These are phyloP conservation scores for Fonsecaea erecta DNA, from an alignment of 2,329 filamentous ascomycete species.

Conservation along the genomic window DNA sequence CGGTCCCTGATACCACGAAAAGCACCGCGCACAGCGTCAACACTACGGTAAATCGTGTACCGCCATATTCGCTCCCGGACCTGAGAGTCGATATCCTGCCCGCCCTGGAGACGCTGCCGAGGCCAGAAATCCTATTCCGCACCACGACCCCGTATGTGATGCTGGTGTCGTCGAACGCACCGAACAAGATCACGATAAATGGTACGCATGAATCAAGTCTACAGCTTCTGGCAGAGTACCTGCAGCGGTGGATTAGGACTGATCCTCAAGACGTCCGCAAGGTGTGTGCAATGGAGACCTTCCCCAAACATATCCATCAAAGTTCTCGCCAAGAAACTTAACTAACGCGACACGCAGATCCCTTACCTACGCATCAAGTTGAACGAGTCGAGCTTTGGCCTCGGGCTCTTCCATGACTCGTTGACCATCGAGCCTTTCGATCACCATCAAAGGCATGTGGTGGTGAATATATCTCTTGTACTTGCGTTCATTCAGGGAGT, in stretches of 20 bases:
- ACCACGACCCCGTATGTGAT: slow-evolving; percentile 15
- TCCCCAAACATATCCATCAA: not conserved
- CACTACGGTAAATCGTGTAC: not conserved
- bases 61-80: not conserved
- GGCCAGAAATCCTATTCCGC: slow-evolving; percentile 19
- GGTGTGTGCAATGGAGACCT: not conserved
- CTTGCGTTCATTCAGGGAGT: slow-evolving; percentile 18
- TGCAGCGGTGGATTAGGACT: slow-evolving; percentile 19
- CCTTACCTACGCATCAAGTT: slow-evolving; percentile 16
- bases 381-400: slow-evolving; percentile 21
- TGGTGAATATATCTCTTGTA: slow-evolving; percentile 14
- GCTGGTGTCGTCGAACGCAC: slow-evolving; percentile 5
- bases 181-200: slow-evolving; percentile 13
- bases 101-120: slow-evolving; percentile 14
- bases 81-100: slow-evolving; percentile 2
- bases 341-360: slow-evolving; percentile 2
- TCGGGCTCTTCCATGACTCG: slow-evolving; percentile 17
- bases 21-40: not conserved
- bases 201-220: slow-evolving; percentile 21
- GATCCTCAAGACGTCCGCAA: slow-evolving; percentile 19
- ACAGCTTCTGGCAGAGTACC: slow-evolving; percentile 19
- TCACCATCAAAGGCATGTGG: slow-evolving; percentile 7
- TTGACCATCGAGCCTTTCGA: slow-evolving; percentile 22
- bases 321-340: not conserved
- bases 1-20: slow-evolving; percentile 3